Base-by-base conservation (phyloP, 192 early-diverging fungal genomes). In the Backusella parvicylindrica region DNA sequence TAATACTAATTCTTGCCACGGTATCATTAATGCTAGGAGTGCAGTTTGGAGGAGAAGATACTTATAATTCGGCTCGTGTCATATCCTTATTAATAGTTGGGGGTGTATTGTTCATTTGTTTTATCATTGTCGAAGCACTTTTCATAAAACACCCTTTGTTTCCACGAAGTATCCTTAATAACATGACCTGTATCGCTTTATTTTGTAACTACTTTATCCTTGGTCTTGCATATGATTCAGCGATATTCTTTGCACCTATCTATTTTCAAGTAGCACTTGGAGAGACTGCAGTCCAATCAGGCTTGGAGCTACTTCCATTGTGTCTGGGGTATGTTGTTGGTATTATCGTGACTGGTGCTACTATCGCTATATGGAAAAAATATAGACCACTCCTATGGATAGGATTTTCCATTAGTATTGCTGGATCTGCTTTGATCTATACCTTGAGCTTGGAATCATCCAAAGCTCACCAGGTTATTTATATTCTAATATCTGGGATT, bases 181-280 rank as follows among this genome's bases (percentile, higher is more conserved):
- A 84, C 74, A 79, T 83, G 8, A 87, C 80, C 41, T 69, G 72
- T 15, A 32, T 74, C 15, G 85, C 84, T 18, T 77, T 84, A 41
- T 85, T 85, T 77, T n/a, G 70, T 11, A 70, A 81, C 18, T 72
- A 76, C 23, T 83, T 86, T 21, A 82, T 79, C 18, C 78, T 78
- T 32, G 75, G 74, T 38, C 53, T 67, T 16, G 50, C 64, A 15
- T 65, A 73, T 40, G 72, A 69, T 60, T 49, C 72, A 32, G 35
- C 81, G 43, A 83, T 89, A n/a, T 95, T 87, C 80, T 98, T 92
- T 84, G 75, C 92, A 32, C 85, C 90, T 0, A 16, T 91, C 28
- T 95, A 87, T 77, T 95, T 93, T 77, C 89, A 93, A 68, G 78
- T 95, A 49, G 92, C 94, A n/a, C 80, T 86, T 60, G 89, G 90